Conservation (phyloP, 192 early-diverging fungal species). For the Radiomyces spectabilis region DNA sequence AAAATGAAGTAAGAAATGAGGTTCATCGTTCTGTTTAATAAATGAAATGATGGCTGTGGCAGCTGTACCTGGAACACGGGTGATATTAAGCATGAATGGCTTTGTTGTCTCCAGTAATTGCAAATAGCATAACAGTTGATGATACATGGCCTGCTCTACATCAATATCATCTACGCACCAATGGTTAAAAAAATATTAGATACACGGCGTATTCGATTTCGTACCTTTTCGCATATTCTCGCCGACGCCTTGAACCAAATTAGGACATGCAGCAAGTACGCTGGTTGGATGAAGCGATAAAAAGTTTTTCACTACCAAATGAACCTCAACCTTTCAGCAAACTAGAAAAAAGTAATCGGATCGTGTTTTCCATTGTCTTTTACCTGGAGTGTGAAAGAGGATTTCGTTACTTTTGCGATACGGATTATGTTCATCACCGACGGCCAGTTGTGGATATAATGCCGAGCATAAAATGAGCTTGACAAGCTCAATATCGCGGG, state of each 20-base stretch:
- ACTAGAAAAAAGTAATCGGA: slow-evolving; percentile 1
- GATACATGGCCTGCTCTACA: slow-evolving; percentile 21
- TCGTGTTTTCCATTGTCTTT: neutral
- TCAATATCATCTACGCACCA: slow-evolving; percentile 25
- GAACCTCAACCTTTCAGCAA: too few relatives aligned
- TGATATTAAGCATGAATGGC: slow-evolving; percentile 57
- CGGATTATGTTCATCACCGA: slow-evolving; percentile 58
- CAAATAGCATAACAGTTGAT: slow-evolving; percentile 55
- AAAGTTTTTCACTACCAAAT: slow-evolving; percentile 32
- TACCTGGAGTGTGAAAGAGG: slow-evolving; percentile 54
- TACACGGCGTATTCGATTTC: neutral
- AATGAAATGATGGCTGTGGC: too few relatives aligned
- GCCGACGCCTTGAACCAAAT: slow-evolving; percentile 38
- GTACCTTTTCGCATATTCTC: slow-evolving; percentile 28
- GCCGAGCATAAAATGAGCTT: slow-evolving; percentile 57
- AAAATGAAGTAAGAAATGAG: neutral
- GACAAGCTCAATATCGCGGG: slow-evolving; percentile 41
- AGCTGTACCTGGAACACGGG: slow-evolving; percentile 39
- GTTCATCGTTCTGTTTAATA: neutral
- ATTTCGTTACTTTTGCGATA: slow-evolving; percentile 39
- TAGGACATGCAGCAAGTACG: slow-evolving; percentile 48
- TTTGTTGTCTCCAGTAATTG: slow-evolving; percentile 59
- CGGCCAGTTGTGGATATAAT: slow-evolving; percentile 58
- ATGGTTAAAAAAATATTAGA: neutral
- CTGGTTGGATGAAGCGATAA: slow-evolving; percentile 57